These are phyloP conservation scores for Tolypocladium amazonense DNA, from an alignment of 2,329 filamentous ascomycete genomes.

Conservation along the genomic window DNA sequence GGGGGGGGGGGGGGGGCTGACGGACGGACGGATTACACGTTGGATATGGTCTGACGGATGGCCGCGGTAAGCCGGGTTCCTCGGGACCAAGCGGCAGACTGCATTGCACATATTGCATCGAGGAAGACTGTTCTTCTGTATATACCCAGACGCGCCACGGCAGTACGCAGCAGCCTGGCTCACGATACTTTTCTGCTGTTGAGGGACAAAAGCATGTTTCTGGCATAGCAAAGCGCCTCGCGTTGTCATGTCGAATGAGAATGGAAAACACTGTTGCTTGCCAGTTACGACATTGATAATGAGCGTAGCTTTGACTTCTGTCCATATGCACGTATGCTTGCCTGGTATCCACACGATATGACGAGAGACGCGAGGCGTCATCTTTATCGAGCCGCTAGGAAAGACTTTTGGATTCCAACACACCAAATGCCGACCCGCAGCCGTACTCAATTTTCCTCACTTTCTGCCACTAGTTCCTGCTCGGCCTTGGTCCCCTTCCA, in stretches of 20 bases:
- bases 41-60: too few species aligned
- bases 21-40: too few species aligned
- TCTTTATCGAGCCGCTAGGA: neutral
- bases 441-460: neutral
- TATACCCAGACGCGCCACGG: neutral
- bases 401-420: neutral
- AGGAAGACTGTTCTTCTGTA: neutral
- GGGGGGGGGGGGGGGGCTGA: too few species aligned
- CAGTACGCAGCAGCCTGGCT: neutral
- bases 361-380: neutral
- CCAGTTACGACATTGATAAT: too few species aligned
- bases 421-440: neutral
- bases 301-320: too few species aligned
- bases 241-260: neutral
- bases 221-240: neutral
- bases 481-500: conserved; percentile 1
- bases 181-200: neutral
- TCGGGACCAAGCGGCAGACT: too few species aligned
- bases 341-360: neutral
- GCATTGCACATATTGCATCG: neutral
- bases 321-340: too few species aligned
- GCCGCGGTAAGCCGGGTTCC: too few species aligned
- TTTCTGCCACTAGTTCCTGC: neutral
- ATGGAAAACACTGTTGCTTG: too few species aligned
- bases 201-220: neutral